These are phyloP conservation scores for Mytilinidion resinicola DNA, from an alignment of 495 filamentous ascomycete genomes.

Conservation along the genomic window DNA sequence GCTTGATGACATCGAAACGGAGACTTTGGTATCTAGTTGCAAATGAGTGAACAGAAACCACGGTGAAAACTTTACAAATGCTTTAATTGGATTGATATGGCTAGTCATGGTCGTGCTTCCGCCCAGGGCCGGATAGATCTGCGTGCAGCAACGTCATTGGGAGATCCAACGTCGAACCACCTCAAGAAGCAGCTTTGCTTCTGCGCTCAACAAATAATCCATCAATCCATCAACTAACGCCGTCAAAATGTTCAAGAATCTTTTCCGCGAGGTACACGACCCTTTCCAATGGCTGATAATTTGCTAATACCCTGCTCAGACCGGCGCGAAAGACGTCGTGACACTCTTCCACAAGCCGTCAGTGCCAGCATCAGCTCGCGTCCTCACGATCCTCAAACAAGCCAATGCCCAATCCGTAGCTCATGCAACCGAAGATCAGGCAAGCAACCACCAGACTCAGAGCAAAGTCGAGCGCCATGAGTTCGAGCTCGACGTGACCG, in stretches of 20 bases:
- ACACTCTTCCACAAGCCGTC: constrained; percentile 88
- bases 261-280: constrained; percentile 34
- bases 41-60: too few relatives aligned
- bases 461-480: constrained; percentile 51
- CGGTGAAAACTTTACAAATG: too few relatives aligned
- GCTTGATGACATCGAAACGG: too few relatives aligned
- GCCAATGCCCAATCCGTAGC: constrained; percentile 53
- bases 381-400: constrained; percentile 68
- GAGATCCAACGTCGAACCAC: too few relatives aligned
- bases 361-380: constrained; percentile 56
- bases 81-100: too few relatives aligned
- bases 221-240: neutral
- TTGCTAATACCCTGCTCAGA: constrained; percentile 22
- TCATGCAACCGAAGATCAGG: constrained; percentile 60
- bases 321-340: constrained; percentile 60
- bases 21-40: too few relatives aligned
- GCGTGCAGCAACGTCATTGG: too few relatives aligned
- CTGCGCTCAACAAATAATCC: too few relatives aligned
- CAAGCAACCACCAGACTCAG: constrained; percentile 51
- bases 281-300: neutral
- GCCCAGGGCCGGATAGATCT: too few relatives aligned
- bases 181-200: too few relatives aligned
- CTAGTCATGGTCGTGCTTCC: too few relatives aligned
- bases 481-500: constrained; percentile 83
- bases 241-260: constrained; percentile 27